Conservation (phyloP, 495 filamentous ascomycete species). For the Cercophora newfieldiana region DNA sequence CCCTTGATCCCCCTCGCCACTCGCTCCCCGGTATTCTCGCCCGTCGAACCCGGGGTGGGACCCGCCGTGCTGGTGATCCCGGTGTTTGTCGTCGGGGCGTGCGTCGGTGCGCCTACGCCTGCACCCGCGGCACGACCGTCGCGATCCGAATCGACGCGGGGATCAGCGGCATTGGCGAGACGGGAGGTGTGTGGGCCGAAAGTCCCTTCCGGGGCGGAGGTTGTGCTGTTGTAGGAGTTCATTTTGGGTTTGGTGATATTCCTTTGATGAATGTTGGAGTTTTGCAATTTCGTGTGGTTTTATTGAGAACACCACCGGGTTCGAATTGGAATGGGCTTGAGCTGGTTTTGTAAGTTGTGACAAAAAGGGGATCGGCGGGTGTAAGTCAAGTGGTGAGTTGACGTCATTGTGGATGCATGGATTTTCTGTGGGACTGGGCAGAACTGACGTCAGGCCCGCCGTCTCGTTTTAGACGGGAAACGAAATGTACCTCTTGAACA, state of each 20-base stretch:
- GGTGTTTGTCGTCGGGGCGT: background rate
- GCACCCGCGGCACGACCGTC: background rate
- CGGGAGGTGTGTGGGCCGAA: constrained; percentile 19
- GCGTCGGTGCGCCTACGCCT: background rate
- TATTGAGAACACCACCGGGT: too few relatives aligned
- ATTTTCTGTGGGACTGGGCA: too few relatives aligned
- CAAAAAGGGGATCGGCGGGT: too few relatives aligned
- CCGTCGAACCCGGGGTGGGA: background rate
- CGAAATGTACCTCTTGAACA: too few relatives aligned
- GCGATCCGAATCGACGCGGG: constrained; percentile 44
- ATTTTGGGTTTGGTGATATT: background rate
- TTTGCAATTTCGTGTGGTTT: too few relatives aligned
- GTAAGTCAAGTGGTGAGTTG: too few relatives aligned
- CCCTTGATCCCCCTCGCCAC: constrained; percentile 3
- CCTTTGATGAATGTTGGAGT: too few relatives aligned
- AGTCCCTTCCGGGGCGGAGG: constrained; percentile 7
- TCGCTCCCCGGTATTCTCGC: background rate
- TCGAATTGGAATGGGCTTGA: too few relatives aligned
- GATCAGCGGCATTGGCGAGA: constrained; percentile 42
- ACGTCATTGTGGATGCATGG: too few relatives aligned
- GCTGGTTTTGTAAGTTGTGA: too few relatives aligned
- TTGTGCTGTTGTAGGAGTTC: background rate
- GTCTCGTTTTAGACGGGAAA: too few relatives aligned
- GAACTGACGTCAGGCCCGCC: too few relatives aligned
- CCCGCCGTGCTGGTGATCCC: background rate